Evolutionary conservation across 2,329 filamentous ascomycete species (phyloP).

Genomic region (Scedosporium dehoogii): DNA sequence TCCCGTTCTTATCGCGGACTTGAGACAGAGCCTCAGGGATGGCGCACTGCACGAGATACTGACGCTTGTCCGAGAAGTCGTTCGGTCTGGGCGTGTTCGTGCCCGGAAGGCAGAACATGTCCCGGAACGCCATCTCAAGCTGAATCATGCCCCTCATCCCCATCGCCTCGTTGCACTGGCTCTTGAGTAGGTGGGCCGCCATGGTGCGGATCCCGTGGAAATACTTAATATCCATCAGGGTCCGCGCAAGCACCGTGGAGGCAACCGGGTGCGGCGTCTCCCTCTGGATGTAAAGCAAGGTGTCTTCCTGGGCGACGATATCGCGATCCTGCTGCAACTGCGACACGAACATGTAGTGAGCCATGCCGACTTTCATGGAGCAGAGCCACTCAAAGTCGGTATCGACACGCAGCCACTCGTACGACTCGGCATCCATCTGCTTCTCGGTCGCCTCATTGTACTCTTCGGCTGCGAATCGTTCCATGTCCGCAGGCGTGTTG

Average conservation of each 20-base stretch:
- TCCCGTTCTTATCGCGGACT: slow-evolving; percentile 61
- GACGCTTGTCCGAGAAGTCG: slow-evolving; percentile 78
- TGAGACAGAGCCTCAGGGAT: slow-evolving; percentile 74
- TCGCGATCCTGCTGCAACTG: slow-evolving; percentile 96
- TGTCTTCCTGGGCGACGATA: slow-evolving; percentile 75
- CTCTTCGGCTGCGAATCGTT: slow-evolving; percentile 75
- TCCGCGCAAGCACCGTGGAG: slow-evolving; percentile 81
- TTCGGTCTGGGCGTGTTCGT: slow-evolving; percentile 77
- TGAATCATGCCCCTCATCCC: slow-evolving; percentile 75
- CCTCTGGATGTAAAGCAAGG: slow-evolving; percentile 63
- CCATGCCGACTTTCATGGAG: slow-evolving; percentile 70
- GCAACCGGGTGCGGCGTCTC: slow-evolving; percentile 67
- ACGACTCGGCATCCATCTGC: slow-evolving; percentile 90
- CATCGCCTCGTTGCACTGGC: slow-evolving; percentile 57
- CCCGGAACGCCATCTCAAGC: slow-evolving; percentile 74
- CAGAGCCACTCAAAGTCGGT: slow-evolving; percentile 98
- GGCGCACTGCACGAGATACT: slow-evolving; percentile 75
- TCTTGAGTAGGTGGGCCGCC: slow-evolving; percentile 69
- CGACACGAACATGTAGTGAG: slow-evolving; percentile 94
- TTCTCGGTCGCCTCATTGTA: slow-evolving; percentile 85
- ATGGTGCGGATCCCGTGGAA: slow-evolving; percentile 86
- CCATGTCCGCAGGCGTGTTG: slow-evolving; percentile 68
- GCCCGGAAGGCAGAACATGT: slow-evolving; percentile 76
- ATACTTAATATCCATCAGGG: slow-evolving; percentile 83
- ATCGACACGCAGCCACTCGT: slow-evolving; percentile 97